Base-by-base conservation (phyloP, 2,329 filamentous ascomycete genomes). In the Dactylellina parvicollis region DNA sequence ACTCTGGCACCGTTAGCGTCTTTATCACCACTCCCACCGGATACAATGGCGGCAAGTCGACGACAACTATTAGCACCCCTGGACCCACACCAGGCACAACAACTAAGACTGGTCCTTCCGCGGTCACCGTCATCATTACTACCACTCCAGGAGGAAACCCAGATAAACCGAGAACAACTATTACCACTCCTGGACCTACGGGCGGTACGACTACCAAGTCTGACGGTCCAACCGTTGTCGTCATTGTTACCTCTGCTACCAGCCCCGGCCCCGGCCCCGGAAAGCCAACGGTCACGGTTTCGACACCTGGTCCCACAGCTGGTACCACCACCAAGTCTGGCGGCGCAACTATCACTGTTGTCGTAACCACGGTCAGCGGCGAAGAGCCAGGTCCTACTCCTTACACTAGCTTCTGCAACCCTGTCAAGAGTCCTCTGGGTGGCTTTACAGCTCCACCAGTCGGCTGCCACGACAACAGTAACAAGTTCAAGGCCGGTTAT, bases 301-400 rank as follows among this genome's bases (percentile, higher is more conserved):
- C 49, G 1, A 38, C 32, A 2, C 30, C 49, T 3, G 49, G 30
- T 12, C 30, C 30, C 4, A 16, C 7, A 16, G 16, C 14, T 10
- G 49, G 49, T 10, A 54, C 49, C 9, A 54, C 49, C 16, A 54
- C 49, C 30, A 54, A 54, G 49, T 22, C 49, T 5, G 28, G 49
- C 8, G 30, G 22, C 2, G 24, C n/a, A 4, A 50, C 47, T 7
- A 28, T 50, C 9, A 50, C 47, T 4, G 47, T 50, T 50, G 26
- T 50, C 9, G 34, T 50, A 16, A 50, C 47, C 3, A 50, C 47
- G 10, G n/a, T 14, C 24, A 30, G 9, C 7, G 34, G 34, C 12
- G 16, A 38, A 14, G 10, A 4, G 4, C 26, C 24, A 3, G 24
- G 22, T 16, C n/a, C 47, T 4, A 12, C 12, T 44, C n/a, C 20